phyloP scores from a whole-genome alignment of 2,329 filamentous ascomycete genomes.

The Dryadomyces sulphureus region DNA sequence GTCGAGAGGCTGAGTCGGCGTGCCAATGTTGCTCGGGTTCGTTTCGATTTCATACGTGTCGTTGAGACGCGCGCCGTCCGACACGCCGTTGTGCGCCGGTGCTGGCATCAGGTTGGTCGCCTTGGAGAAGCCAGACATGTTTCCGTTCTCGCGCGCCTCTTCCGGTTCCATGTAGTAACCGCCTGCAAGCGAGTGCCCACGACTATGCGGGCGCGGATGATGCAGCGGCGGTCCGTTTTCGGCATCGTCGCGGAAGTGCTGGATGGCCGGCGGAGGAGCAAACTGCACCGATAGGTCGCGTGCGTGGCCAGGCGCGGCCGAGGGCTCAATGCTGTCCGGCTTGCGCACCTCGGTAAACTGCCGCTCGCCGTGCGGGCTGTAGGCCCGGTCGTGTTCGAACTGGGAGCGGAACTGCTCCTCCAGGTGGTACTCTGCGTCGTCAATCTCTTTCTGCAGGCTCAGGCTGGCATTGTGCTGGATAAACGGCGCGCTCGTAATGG shows the following conservation, averaged over 20 bases:
- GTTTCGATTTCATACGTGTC: constrained; percentile 56
- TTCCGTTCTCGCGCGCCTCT: constrained; percentile 23
- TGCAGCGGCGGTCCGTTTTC: constrained; percentile 45
- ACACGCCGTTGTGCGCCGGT: constrained; percentile 15
- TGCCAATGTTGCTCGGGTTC: constrained; percentile 58
- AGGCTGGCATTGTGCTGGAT: constrained; percentile 57
- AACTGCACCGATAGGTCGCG: constrained; percentile 33
- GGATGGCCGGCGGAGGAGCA: constrained; percentile 20
- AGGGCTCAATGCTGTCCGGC: constrained; percentile 9
- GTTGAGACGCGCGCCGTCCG: constrained; percentile 19
- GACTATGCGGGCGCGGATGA: constrained; percentile 59
- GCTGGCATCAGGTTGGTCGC: constrained; percentile 14
- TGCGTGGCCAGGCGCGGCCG: constrained; percentile 19
- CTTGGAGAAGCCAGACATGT: constrained; percentile 22
- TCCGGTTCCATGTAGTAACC: constrained; percentile 46
- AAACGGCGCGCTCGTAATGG: constrained; percentile 28
- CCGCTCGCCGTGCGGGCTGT: constrained; percentile 45
- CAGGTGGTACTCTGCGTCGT: constrained; percentile 73
- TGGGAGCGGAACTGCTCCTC: constrained; percentile 68
- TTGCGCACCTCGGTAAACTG: constrained; percentile 14
- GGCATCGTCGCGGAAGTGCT: constrained; percentile 37
- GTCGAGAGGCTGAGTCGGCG: constrained; percentile 39
- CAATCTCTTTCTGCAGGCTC: constrained; percentile 69
- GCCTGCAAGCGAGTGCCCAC: constrained; percentile 57
- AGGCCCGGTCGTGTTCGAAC: constrained; percentile 58